phyloP scores from a whole-genome alignment of 2,329 filamentous ascomycete genomes.

The Arthrinium puccinioides region DNA sequence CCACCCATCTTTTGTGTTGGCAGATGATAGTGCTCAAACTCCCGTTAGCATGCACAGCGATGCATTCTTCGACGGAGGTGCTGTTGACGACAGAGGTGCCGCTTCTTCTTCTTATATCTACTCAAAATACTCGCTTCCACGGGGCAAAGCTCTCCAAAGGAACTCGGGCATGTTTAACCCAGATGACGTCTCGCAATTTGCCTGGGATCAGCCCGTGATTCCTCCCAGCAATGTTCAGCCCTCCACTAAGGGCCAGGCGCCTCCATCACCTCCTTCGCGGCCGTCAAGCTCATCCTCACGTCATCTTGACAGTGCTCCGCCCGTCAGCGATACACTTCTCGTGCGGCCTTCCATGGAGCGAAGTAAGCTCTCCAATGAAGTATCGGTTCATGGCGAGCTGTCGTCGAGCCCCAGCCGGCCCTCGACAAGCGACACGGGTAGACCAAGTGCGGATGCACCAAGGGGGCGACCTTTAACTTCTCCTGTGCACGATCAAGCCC shows the following conservation, averaged over 20 bases:
- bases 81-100: conserved; percentile 41
- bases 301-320: conserved; percentile 24
- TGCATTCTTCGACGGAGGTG: conserved; percentile 48
- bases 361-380: conserved; percentile 42
- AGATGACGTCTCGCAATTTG: conserved; percentile 43
- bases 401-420: conserved; percentile 38
- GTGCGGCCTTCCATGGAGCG: conserved; percentile 41
- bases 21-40: conserved; percentile 60
- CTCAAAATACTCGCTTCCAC: conserved; percentile 74
- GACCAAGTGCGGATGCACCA: conserved; percentile 40
- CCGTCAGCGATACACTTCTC: conserved; percentile 30
- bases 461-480: conserved; percentile 37
- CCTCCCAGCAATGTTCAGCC: conserved; percentile 35
- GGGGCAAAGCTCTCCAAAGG: conserved; percentile 72
- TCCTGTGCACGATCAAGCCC: conserved; percentile 27
- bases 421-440: conserved; percentile 31
- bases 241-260: conserved; percentile 36
- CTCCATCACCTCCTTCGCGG: conserved; percentile 54
- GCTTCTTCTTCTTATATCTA: conserved; percentile 83
- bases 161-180: conserved; percentile 49
- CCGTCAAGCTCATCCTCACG: conserved; percentile 47
- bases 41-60: conserved; percentile 69
- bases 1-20: conserved; percentile 55
- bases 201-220: conserved; percentile 52
- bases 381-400: conserved; percentile 30